Percentiles rank a stretch among this genome's conserved stretches.
Evolutionary conservation across 2,329 filamentous ascomycete species (phyloP).

Genomic region (Ustulina deusta): DNA sequence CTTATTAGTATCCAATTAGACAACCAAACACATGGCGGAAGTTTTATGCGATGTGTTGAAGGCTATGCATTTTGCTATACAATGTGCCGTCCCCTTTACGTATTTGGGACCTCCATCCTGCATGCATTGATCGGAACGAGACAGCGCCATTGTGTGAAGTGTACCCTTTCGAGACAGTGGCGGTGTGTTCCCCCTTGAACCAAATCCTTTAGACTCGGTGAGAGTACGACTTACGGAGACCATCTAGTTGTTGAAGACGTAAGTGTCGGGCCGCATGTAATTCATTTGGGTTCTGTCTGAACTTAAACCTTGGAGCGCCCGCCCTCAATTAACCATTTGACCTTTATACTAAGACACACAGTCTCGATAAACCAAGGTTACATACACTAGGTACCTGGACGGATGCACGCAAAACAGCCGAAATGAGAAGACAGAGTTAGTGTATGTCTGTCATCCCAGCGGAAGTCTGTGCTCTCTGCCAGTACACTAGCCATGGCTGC

Average conservation of each 20-base stretch:
- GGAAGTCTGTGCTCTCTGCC: constrained; percentile 14
- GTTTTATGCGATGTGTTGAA: constrained; percentile 19
- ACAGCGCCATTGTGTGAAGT: constrained; percentile 12
- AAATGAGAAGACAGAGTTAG: constrained; percentile 25
- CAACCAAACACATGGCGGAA: background rate
- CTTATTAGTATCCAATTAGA: constrained; percentile 3
- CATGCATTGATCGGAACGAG: constrained; percentile 25
- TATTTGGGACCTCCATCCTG: constrained; percentile 13
- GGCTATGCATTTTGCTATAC: constrained; percentile 18
- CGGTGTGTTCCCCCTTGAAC: constrained; percentile 15
- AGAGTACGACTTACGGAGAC: background rate
- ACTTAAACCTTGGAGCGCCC: constrained; percentile 3
- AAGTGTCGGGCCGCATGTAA: constrained; percentile 21
- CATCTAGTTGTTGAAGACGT: constrained; percentile 16
- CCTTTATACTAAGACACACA: constrained; percentile 8
- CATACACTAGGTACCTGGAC: constrained; percentile 1
- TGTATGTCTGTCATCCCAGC: constrained; percentile 1
- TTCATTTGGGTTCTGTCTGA: constrained; percentile 8
- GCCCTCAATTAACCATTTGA: constrained; percentile 12
- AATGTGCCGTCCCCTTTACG: constrained; percentile 18
- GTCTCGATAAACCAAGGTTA: constrained; percentile 25
- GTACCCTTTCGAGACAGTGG: constrained; percentile 27
- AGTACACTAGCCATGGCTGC: constrained; percentile 15
- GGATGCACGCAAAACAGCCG: constrained; percentile 28
- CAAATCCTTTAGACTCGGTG: constrained; percentile 8